A percentile compares a stretch with the other conserved stretches of the same genome.
These are phyloP conservation scores for Teunomyces tritomae DNA, from an alignment of 805 yeast genomes.

Conservation along the genomic window DNA sequence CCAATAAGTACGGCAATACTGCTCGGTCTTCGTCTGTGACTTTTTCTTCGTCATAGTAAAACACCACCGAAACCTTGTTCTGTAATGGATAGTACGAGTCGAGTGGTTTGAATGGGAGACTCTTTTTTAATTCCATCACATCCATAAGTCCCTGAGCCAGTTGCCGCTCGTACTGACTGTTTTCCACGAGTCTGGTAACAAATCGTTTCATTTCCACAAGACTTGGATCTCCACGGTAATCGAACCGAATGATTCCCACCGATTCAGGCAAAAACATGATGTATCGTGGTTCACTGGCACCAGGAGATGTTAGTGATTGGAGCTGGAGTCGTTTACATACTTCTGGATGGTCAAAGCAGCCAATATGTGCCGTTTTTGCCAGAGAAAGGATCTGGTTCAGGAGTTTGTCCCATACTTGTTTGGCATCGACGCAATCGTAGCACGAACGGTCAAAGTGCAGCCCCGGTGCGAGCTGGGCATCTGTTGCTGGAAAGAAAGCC, in stretches of 20 bases:
- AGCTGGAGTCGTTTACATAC: constrained; percentile 55
- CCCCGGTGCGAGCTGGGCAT: constrained; percentile 29
- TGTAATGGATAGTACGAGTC: constrained; percentile 37
- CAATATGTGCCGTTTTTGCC: constrained; percentile 53
- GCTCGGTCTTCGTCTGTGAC: constrained; percentile 60
- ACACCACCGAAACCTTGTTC: constrained; percentile 50
- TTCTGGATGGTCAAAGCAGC: constrained; percentile 50
- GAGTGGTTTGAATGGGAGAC: constrained; percentile 30
- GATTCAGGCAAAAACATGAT: constrained; percentile 53
- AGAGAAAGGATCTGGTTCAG: constrained; percentile 45
- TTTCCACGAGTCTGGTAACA: constrained; percentile 47
- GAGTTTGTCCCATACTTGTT: constrained; percentile 56
- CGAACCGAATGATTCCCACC: constrained; percentile 47
- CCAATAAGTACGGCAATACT: constrained; percentile 57
- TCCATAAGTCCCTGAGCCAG: constrained; percentile 29
- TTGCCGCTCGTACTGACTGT: constrained; percentile 38
- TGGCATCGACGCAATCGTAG: constrained; percentile 49
- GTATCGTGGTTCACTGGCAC: constrained; percentile 35
- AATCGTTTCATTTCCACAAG: constrained; percentile 37
- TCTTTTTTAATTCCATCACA: constrained; percentile 25
- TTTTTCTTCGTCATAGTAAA: constrained; percentile 49
- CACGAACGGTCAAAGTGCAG: constrained; percentile 37
- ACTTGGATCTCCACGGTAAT: constrained; percentile 38
- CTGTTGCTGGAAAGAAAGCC: constrained; percentile 63
- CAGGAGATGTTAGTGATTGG: constrained; percentile 12